Conservation (phyloP, 2,329 filamentous ascomycete genomes). For the Fusarium vanettenii region DNA sequence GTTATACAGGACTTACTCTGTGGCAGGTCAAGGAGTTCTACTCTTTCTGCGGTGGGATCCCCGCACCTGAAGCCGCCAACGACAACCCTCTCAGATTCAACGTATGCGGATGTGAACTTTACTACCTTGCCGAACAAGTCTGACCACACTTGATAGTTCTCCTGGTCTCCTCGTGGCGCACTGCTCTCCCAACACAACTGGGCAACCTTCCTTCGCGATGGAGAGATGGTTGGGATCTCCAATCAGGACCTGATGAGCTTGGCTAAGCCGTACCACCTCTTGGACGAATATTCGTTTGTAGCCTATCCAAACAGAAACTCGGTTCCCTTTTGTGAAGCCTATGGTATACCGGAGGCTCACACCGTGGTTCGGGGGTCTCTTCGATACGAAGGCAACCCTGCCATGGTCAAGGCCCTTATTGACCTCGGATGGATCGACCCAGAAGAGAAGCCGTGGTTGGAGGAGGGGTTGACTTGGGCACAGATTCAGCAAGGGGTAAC, state of each 20-base stretch:
- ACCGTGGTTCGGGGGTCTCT: conserved; percentile 76
- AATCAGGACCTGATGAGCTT: conserved; percentile 69
- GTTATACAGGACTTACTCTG: not conserved
- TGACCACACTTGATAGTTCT: conserved; percentile 60
- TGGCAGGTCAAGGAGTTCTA: conserved; percentile 67
- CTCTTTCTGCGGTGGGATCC: conserved; percentile 74
- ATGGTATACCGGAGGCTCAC: conserved; percentile 76
- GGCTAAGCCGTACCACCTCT: conserved; percentile 75
- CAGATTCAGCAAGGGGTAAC: conserved; percentile 31
- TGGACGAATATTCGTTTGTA: conserved; percentile 68
- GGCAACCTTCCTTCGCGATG: conserved; percentile 73
- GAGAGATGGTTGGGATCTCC: conserved; percentile 59
- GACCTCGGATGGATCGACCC: conserved; percentile 71
- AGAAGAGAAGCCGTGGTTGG: conserved; percentile 27
- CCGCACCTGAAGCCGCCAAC: conserved; percentile 67
- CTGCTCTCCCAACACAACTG: conserved; percentile 74
- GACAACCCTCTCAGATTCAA: conserved; percentile 46
- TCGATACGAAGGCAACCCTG: conserved; percentile 75
- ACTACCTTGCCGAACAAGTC: not conserved
- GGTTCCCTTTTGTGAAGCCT: conserved; percentile 73
- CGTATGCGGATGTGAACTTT: not conserved
- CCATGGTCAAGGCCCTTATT: conserved; percentile 75
- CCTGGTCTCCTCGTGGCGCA: conserved; percentile 73
- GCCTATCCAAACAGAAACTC: conserved; percentile 79
- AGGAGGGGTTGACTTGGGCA: conserved; percentile 35